These are phyloP conservation scores for Didymella arachidicola DNA, from an alignment of 2,329 filamentous ascomycete genomes.

Conservation along the genomic window DNA sequence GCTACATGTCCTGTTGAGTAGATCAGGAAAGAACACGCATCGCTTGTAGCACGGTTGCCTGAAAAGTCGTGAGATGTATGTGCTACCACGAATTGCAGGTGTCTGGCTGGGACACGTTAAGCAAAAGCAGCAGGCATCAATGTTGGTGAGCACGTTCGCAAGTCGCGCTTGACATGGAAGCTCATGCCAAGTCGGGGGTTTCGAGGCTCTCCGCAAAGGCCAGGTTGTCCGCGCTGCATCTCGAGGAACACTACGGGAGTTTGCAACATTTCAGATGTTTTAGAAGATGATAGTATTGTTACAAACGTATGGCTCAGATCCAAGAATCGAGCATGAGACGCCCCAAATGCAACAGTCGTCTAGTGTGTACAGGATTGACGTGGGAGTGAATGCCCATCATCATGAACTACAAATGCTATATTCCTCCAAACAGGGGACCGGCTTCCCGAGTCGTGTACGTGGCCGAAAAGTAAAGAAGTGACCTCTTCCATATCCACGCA, in stretches of 20 bases:
- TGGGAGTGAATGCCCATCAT: slow-evolving; percentile 3
- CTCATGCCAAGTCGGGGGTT: slow-evolving; percentile 25
- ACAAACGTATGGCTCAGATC: slow-evolving; percentile 26
- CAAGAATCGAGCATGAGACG: slow-evolving; percentile 34
- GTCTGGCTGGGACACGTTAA: slow-evolving; percentile 24
- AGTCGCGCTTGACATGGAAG: slow-evolving; percentile 14
- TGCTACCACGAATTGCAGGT: slow-evolving; percentile 7
- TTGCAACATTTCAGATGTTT: background rate
- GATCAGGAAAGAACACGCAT: slow-evolving; percentile 37
- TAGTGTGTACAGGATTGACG: slow-evolving; percentile 43
- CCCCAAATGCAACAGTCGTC: slow-evolving; percentile 44
- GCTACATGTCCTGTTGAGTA: slow-evolving; percentile 39
- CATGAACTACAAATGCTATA: slow-evolving; percentile 20
- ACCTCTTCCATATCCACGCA: background rate
- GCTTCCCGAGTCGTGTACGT: slow-evolving; percentile 29
- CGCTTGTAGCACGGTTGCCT: slow-evolving; percentile 30
- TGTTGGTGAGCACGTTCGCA: slow-evolving; percentile 4
- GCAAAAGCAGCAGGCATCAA: slow-evolving; percentile 29
- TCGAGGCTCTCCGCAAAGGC: slow-evolving; percentile 26
- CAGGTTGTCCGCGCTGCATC: slow-evolving; percentile 23
- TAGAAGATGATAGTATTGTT: slow-evolving; percentile 18
- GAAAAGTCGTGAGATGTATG: slow-evolving; percentile 1
- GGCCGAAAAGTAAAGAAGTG: background rate
- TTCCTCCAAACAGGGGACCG: slow-evolving; percentile 24
- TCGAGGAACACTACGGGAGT: slow-evolving; percentile 5